These are phyloP conservation scores for Mycena belliarum DNA, from an alignment of 768 basidiomycete genomes.

Conservation along the genomic window DNA sequence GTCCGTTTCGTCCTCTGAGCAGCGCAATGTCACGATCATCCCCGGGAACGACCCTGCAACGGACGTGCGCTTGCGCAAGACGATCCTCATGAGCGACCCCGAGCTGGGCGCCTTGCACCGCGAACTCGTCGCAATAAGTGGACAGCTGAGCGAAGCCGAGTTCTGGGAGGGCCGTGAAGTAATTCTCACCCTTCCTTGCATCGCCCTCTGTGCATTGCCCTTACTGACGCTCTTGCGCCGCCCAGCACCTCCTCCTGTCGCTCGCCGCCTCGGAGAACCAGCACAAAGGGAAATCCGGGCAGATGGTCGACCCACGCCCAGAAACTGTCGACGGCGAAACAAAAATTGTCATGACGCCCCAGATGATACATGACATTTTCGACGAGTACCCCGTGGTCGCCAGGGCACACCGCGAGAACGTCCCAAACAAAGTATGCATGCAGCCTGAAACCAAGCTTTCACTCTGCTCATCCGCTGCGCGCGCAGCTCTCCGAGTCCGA, in stretches of 20 bases:
- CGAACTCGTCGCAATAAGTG: constrained; percentile 76
- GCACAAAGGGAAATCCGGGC: constrained; percentile 79
- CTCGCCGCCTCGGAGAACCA: constrained; percentile 74
- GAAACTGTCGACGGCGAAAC: constrained; percentile 85
- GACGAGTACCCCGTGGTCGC: constrained; percentile 96
- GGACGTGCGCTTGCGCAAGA: constrained; percentile 76
- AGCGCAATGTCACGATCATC: constrained; percentile 39
- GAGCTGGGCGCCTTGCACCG: constrained; percentile 82
- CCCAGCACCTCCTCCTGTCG: constrained; percentile 72
- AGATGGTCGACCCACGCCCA: constrained; percentile 86
- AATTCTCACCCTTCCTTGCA: constrained; percentile 17
- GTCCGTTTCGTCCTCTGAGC: constrained; percentile 49
- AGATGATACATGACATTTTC: constrained; percentile 93
- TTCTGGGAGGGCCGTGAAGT: constrained; percentile 99
- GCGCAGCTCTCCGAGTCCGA: constrained; percentile 81
- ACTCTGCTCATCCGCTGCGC: neutral
- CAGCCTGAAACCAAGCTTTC: constrained; percentile 7
- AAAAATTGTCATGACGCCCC: constrained; percentile 88
- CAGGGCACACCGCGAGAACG: constrained; percentile 90
- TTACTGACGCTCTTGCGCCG: constrained; percentile 14
- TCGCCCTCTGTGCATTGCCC: constrained; percentile 20
- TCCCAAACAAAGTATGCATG: constrained; percentile 72
- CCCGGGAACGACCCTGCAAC: constrained; percentile 58
- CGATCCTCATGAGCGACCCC: constrained; percentile 74
- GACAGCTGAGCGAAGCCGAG: constrained; percentile 87